Evolutionary conservation across 495 filamentous ascomycete species (phyloP), one percentile per base, ranked within the genome.

Genomic region (Poronia punctata): DNA sequence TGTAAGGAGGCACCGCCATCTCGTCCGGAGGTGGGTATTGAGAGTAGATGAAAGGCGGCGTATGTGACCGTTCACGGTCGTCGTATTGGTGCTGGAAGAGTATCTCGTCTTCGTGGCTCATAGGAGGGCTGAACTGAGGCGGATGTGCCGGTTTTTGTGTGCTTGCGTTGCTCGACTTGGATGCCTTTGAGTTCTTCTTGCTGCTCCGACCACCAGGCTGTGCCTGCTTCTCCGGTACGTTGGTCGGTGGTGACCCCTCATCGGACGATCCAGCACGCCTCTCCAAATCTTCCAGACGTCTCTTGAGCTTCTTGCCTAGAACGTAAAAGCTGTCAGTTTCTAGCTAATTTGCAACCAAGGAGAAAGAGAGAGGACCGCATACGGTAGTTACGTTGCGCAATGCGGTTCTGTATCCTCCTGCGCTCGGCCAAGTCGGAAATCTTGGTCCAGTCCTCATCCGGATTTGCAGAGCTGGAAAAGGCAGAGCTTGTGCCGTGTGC

Each of bases 361-460:
- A n/a, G 24, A 2, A 18, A 24, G 12, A 10, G 18, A 35, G 32
- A 18, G 20, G 28, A 45, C 48, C 28, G 85, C 89, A 61, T 74
- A 95, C 90, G 90, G 69, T 97, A 97, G 69, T 97, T 97, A 43
- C 90, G 83, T 67, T 97, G 90, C 28, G 90, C 90, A 66, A 97
- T 97, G 35, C 90, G 79, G 66, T 97, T 97, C 67, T 97, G 90
- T 67, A 97, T 96, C 55, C 90, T 75, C 57, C 90, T 74, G 49
- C 90, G 79, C 68, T 96, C 90, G 38, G 90, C 90, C 27, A 96
- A 76, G 59, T 97, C 90, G 30, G 92, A 95, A 65, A 97, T 95
- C 78, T 97, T 92, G 57, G 90, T 97, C 90, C 90, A 97, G 70
- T 97, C 90, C 66, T 97, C 90, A 51, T 95, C 89, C 40, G 92